Conservation (phyloP, 176 grass and related monocot species). For the Echinochloa phyllopogon region DNA sequence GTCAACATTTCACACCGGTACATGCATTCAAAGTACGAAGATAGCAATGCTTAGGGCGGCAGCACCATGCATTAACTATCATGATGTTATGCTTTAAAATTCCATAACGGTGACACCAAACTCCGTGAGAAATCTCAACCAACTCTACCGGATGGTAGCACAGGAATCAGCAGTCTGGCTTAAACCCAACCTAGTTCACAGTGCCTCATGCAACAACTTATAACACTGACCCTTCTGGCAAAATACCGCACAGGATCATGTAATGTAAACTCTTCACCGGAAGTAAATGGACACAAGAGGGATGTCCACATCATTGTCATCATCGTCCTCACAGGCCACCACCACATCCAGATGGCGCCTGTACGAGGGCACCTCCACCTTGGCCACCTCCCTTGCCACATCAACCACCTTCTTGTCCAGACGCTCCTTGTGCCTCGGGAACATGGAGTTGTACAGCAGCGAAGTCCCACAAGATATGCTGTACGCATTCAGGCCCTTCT, state of each 20-base stretch:
- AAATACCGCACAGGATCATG: not conserved
- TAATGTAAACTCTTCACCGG: conserved; percentile 51
- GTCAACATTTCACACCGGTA: not conserved
- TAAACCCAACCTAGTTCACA: conserved; percentile 17
- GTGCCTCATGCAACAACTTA: not conserved
- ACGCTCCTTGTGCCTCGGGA: conserved; percentile 86
- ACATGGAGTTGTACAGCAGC: conserved; percentile 93
- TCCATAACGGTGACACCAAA: conserved; percentile 20
- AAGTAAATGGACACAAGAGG: conserved; percentile 83
- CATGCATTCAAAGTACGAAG: not conserved
- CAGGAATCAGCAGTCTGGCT: not conserved
- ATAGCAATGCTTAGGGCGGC: not conserved
- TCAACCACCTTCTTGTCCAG: conserved; percentile 76
- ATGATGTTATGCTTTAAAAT: conserved; percentile 9
- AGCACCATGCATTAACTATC: not conserved
- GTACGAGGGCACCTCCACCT: conserved; percentile 73
- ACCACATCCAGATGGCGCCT: conserved; percentile 75
- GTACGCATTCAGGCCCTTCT: conserved; percentile 76
- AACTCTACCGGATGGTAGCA: conserved; percentile 36
- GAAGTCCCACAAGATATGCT: conserved; percentile 87
- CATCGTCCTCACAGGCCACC: conserved; percentile 83
- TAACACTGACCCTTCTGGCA: not conserved
- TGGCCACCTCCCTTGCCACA: conserved; percentile 75
- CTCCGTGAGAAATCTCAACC: not conserved
- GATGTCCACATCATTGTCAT: conserved; percentile 87